Percentiles rank a stretch among this genome's conserved stretches.
Conservation (phyloP, 768 basidiomycete species). For the Hebeloma cylindrosporum region DNA sequence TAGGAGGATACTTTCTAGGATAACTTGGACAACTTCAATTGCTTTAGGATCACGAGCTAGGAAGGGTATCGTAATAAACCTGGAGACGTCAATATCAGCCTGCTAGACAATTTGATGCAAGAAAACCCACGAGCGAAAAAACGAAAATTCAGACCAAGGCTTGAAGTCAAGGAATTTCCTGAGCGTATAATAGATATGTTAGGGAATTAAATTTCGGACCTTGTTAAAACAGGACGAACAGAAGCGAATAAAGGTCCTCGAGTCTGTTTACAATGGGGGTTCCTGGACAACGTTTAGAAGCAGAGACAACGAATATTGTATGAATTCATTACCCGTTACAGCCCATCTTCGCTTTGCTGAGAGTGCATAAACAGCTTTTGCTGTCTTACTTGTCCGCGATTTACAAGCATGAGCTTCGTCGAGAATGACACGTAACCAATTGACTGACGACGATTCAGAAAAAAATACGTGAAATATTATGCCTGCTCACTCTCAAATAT, state of each 20-base stretch:
- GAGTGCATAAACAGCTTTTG: conserved; percentile 85
- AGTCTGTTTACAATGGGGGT: conserved; percentile 95
- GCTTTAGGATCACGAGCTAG: conserved; percentile 89
- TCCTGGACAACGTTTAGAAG: conserved; percentile 36
- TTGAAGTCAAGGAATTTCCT: conserved; percentile 78
- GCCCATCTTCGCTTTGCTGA: conserved; percentile 84
- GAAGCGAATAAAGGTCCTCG: conserved; percentile 86
- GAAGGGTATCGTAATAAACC: conserved; percentile 92
- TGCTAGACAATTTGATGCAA: background rate
- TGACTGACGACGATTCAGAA: conserved; percentile 43
- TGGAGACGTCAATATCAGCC: conserved; percentile 25
- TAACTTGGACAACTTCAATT: conserved; percentile 92
- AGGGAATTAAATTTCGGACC: background rate
- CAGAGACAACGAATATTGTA: background rate
- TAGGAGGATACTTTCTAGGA: conserved; percentile 83
- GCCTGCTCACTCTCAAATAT: conserved; percentile 70
- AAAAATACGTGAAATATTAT: background rate
- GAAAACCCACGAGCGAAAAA: conserved; percentile 79
- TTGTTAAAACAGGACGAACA: conserved; percentile 35
- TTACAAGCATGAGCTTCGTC: conserved; percentile 98
- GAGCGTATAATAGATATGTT: conserved; percentile 1
- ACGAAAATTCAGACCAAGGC: conserved; percentile 81
- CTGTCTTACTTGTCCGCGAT: conserved; percentile 83
- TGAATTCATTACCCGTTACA: conserved; percentile 63
- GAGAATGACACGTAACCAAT: conserved; percentile 80